Evolutionary conservation across 202 grass and related monocot species (phyloP).

Genomic region (Schoenoplectus triqueter): DNA sequence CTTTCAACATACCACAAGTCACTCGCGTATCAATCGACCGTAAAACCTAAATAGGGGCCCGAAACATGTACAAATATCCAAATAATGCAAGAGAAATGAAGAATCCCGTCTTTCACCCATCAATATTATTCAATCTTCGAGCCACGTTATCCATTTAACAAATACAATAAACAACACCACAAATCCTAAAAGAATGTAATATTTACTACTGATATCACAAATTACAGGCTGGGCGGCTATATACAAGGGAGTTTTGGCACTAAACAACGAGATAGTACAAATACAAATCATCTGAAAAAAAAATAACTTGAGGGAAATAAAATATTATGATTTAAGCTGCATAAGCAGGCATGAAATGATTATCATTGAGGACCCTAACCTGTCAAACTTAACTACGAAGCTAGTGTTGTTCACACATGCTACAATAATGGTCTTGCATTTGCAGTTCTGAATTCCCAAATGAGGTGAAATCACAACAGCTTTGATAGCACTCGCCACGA

Average conservation of each 20-base stretch:
- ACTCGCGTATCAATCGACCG: neutral
- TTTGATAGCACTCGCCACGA: slow-evolving; percentile 69
- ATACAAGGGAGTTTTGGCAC: slow-evolving; percentile 12
- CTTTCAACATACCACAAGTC: no score
- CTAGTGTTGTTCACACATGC: slow-evolving; percentile 43
- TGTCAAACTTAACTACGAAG: slow-evolving; percentile 11
- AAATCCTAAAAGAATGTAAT: slow-evolving; percentile 42
- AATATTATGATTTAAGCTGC: neutral
- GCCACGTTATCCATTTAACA: neutral
- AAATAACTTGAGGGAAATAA: neutral
- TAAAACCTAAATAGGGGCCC: neutral
- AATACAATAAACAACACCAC: neutral
- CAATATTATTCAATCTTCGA: neutral
- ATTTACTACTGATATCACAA: slow-evolving; percentile 32
- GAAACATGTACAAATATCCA: neutral
- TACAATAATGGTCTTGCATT: slow-evolving; percentile 45
- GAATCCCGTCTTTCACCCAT: neutral
- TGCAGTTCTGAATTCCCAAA: slow-evolving; percentile 30
- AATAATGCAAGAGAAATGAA: neutral
- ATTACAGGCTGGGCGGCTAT: slow-evolving; percentile 8
- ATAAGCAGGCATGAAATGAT: neutral
- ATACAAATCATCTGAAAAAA: slow-evolving; percentile 17
- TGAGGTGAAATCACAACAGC: slow-evolving; percentile 50
- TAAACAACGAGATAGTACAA: slow-evolving; percentile 12
- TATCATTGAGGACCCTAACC: slow-evolving; percentile 17